phyloP scores from a whole-genome alignment of 768 basidiomycete species.

The Boletus reticuloceps region DNA sequence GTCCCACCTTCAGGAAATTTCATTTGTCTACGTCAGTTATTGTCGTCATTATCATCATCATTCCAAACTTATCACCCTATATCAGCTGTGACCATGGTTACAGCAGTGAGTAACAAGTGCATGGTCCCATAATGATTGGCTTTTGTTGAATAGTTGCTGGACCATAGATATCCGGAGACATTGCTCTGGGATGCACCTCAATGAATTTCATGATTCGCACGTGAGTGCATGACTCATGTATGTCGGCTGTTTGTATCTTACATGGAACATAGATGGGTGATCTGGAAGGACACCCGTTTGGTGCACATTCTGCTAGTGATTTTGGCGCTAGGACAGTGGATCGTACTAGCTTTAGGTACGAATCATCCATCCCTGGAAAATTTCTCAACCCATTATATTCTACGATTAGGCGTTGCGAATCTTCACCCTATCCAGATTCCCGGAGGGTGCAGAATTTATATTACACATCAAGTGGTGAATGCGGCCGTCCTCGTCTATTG shows the following conservation, averaged over 20 bases:
- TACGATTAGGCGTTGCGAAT: conserved; percentile 13
- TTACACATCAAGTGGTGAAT: neutral
- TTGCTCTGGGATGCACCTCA: conserved; percentile 19
- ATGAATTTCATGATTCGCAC: conserved; percentile 29
- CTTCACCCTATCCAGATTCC: neutral
- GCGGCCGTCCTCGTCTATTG: conserved; percentile 17
- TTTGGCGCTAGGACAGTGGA: conserved; percentile 22
- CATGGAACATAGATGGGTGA: conserved; percentile 21
- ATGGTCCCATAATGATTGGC: neutral
- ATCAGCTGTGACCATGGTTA: conserved; percentile 4
- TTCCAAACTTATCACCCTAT: neutral
- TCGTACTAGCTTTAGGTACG: conserved; percentile 15
- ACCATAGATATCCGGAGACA: conserved; percentile 11
- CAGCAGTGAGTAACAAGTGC: conserved; percentile 14
- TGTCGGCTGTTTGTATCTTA: neutral
- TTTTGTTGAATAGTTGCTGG: neutral
- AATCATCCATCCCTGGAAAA: neutral
- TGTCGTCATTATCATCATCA: neutral
- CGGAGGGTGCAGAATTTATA: neutral
- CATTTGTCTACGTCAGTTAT: conserved; percentile 21
- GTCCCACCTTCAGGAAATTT: neutral
- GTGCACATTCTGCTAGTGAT: conserved; percentile 16
- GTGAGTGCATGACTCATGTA: conserved; percentile 9
- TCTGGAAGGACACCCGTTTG: conserved; percentile 20
- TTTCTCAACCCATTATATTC: neutral